Percentiles rank a stretch among this genome's conserved stretches.
These are phyloP conservation scores for Myxozyma udenii DNA, from an alignment of 805 yeast genomes.

Conservation along the genomic window DNA sequence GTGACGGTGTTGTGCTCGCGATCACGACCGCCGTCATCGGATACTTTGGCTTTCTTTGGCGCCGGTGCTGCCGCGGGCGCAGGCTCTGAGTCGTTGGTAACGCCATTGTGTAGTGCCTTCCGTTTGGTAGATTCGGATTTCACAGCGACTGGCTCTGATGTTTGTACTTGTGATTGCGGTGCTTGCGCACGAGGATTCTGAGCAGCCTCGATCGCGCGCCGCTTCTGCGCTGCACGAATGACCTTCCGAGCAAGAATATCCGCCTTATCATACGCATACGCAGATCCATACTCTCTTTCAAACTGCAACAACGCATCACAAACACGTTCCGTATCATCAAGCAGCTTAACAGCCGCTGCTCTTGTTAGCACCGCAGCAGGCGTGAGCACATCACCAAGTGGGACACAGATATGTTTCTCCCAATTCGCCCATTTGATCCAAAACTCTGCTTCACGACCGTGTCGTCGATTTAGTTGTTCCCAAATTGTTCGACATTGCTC, in stretches of 20 bases:
- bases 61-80: neutral
- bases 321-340: conserved; percentile 55
- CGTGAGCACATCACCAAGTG: conserved; percentile 33
- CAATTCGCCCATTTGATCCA: conserved; percentile 50
- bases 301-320: conserved; percentile 46
- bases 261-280: conserved; percentile 32
- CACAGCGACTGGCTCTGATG: neutral
- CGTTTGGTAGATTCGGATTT: neutral
- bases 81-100: no score
- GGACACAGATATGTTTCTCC: conserved; percentile 35
- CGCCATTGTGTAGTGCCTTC: neutral
- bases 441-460: conserved; percentile 42
- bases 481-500: conserved; percentile 22
- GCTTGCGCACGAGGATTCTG: conserved; percentile 6
- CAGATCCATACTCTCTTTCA: conserved; percentile 41
- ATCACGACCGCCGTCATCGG: conserved; percentile 35
- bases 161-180: neutral
- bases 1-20: conserved; percentile 55
- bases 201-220: conserved; percentile 22
- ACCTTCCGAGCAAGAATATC: conserved; percentile 35
- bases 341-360: conserved; percentile 35
- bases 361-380: conserved; percentile 37
- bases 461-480: conserved; percentile 34
- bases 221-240: conserved; percentile 21
- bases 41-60: conserved; percentile 7